Evolutionary conservation across 1,284 basidiomycete species (phyloP).

Genomic region (Pseudozyma flocculosa): DNA sequence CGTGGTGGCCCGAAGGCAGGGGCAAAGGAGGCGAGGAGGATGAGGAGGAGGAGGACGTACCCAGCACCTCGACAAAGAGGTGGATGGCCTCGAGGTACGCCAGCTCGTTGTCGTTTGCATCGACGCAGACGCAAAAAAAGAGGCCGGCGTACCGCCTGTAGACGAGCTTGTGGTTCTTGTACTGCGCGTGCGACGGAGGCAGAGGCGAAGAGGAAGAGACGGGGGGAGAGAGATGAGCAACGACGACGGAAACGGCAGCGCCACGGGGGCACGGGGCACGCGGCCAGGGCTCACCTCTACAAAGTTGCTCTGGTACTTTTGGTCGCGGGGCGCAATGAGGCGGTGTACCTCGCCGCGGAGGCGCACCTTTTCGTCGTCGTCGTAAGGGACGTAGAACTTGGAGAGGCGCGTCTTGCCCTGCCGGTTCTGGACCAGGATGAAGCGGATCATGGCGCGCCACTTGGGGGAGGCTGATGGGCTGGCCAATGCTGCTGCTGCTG

Average conservation of each 20-base stretch:
- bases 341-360: conserved; percentile 93
- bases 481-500: no score
- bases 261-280: no score
- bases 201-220: no score
- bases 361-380: conserved; percentile 69
- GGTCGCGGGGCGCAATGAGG: conserved; percentile 91
- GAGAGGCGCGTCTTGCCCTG: conserved; percentile 96
- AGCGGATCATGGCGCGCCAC: conserved; percentile 72
- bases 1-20: no score
- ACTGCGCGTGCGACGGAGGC: conserved; percentile 23
- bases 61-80: conserved; percentile 95
- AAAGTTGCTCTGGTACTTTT: conserved; percentile 98
- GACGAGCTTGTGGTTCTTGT: conserved; percentile 51
- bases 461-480: no score
- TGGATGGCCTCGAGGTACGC: conserved; percentile 97
- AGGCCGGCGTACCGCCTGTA: conserved; percentile 69
- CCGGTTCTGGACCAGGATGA: conserved; percentile 91
- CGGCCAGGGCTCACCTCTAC: conserved; percentile 95
- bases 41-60: conserved; percentile 61
- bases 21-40: background rate
- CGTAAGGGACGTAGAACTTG: conserved; percentile 87
- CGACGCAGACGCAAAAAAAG: conserved; percentile 92
- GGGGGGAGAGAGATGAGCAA: background rate
- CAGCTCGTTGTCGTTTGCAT: conserved; percentile 96
- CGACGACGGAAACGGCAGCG: background rate